These are phyloP conservation scores for Crucihimalaya himalaica DNA, from an alignment of 345 rosid genomes.

Conservation along the genomic window DNA sequence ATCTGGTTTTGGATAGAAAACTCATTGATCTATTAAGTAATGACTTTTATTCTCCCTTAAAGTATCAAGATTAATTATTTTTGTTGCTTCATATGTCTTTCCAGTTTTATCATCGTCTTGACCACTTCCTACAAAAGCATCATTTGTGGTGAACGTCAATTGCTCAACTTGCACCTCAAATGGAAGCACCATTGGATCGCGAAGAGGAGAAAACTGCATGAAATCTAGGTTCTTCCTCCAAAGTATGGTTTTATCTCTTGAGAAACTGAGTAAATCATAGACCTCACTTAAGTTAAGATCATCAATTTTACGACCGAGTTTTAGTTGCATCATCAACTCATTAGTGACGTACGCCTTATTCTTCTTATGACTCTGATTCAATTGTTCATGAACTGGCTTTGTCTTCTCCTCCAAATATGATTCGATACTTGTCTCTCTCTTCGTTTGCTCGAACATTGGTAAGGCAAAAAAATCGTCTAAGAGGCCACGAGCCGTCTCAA, in stretches of 20 bases:
- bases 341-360: background rate
- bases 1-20: background rate
- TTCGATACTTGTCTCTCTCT: background rate
- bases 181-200: background rate
- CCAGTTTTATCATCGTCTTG: background rate
- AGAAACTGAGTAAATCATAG: background rate
- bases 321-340: background rate
- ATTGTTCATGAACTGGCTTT: background rate
- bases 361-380: background rate
- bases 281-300: background rate
- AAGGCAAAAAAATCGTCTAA: background rate
- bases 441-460: background rate
- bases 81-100: background rate
- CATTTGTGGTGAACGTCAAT: background rate
- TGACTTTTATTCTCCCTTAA: background rate
- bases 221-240: background rate
- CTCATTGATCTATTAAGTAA: conserved; percentile 30
- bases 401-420: background rate
- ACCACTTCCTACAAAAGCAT: background rate
- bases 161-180: background rate
- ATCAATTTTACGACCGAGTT: background rate
- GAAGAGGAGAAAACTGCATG: background rate
- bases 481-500: background rate
- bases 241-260: background rate
- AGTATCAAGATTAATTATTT: background rate